phyloP scores from a whole-genome alignment of 306 rosid genomes.

The Hippophae rhamnoides region DNA sequence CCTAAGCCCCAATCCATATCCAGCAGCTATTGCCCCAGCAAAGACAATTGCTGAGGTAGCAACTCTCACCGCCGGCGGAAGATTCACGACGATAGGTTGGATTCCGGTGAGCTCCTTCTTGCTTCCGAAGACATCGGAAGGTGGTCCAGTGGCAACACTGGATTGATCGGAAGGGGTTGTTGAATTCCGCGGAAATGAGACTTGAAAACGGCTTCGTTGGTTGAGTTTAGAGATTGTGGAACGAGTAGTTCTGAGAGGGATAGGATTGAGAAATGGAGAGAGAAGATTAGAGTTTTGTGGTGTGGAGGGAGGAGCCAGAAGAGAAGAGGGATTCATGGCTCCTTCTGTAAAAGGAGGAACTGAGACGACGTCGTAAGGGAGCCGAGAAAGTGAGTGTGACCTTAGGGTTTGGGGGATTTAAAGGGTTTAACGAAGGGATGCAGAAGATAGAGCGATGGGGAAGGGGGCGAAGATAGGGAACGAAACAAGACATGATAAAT shows the following conservation, averaged over 20 bases:
- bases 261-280: constrained; percentile 35
- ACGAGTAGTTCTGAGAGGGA: constrained; percentile 19
- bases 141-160: constrained; percentile 14
- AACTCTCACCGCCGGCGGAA: constrained; percentile 58
- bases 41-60: constrained; percentile 66
- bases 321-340: constrained; percentile 66
- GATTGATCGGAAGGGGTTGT: constrained; percentile 22
- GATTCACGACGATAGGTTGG: constrained; percentile 50
- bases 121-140: constrained; percentile 29
- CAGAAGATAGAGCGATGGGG: neutral
- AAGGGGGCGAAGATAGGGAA: constrained; percentile 13
- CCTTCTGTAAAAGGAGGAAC: neutral
- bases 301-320: constrained; percentile 33
- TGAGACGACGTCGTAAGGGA: constrained; percentile 32
- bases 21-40: constrained; percentile 78
- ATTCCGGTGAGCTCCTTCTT: constrained; percentile 66
- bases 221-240: constrained; percentile 12
- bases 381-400: neutral
- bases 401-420: constrained; percentile 3
- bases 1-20: constrained; percentile 65
- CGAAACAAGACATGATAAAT: neutral
- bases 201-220: constrained; percentile 58
- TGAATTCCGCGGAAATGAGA: constrained; percentile 50
- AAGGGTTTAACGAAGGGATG: constrained; percentile 46
- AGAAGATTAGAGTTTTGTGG: constrained; percentile 25